Conservation (phyloP, 2,329 filamentous ascomycete genomes). For the Penicillium paneum region DNA sequence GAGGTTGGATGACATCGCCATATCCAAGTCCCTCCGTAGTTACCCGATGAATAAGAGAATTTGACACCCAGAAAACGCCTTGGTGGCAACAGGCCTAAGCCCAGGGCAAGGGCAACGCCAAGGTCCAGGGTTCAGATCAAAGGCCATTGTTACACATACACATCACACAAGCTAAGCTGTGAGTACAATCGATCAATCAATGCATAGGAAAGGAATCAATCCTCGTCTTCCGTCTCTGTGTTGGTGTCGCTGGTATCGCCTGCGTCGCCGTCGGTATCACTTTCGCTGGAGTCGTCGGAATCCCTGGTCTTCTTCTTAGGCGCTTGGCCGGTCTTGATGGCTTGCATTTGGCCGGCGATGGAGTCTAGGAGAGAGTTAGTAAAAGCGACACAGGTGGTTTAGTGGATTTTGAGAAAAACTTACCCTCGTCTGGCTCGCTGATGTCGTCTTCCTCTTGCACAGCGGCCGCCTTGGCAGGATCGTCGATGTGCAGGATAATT, state of each 20-base stretch:
- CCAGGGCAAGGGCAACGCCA: background rate
- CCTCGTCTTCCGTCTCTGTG: slow-evolving; percentile 77
- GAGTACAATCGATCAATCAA: slow-evolving; percentile 23
- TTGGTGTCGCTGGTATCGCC: slow-evolving; percentile 57
- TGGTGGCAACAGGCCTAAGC: background rate
- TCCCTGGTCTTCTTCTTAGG: slow-evolving; percentile 55
- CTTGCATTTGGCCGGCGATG: slow-evolving; percentile 84
- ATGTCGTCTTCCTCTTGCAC: slow-evolving; percentile 90
- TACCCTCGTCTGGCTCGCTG: slow-evolving; percentile 96
- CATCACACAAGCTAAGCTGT: slow-evolving; percentile 21
- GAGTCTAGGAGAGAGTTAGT: slow-evolving; percentile 59
- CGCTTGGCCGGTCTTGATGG: slow-evolving; percentile 67
- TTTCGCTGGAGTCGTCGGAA: slow-evolving; percentile 60
- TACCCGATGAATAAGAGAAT: slow-evolving; percentile 16
- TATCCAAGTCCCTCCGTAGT: slow-evolving; percentile 10
- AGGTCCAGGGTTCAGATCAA: slow-evolving; percentile 9
- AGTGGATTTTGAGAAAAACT: slow-evolving; percentile 37
- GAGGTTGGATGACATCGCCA: background rate
- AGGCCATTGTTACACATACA: slow-evolving; percentile 11
- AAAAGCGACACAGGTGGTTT: background rate
- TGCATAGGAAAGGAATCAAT: slow-evolving; percentile 38
- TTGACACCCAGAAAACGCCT: background rate
- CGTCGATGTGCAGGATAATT: slow-evolving; percentile 83
- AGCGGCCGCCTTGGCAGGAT: slow-evolving; percentile 76
- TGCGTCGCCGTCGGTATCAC: slow-evolving; percentile 62